Conservation (phyloP, 2,329 filamentous ascomycete genomes). For the Remersonia thermophila region DNA sequence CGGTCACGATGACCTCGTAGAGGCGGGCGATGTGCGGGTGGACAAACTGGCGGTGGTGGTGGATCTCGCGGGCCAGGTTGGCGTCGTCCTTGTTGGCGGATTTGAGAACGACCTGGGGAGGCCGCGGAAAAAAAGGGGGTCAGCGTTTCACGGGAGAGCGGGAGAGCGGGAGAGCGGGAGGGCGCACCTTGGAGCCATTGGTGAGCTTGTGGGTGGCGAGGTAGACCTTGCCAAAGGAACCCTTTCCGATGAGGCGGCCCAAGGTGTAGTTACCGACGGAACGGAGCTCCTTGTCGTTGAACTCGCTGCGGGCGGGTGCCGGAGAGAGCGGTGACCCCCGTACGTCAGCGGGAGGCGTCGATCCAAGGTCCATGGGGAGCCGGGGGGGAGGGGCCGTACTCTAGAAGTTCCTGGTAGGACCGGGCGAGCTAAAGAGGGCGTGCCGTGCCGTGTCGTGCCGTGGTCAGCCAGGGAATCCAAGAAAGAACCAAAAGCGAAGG, state of each 20-base stretch:
- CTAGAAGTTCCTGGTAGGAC: constrained; percentile 91
- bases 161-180: no score
- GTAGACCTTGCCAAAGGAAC: constrained; percentile 97
- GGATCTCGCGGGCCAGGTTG: constrained; percentile 93
- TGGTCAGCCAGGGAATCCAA: constrained; percentile 6
- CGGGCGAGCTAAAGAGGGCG: constrained; percentile 97
- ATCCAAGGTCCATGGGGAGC: no score
- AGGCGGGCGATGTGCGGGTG: constrained; percentile 93
- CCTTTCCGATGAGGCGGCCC: constrained; percentile 87
- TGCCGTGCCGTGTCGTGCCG: no score
- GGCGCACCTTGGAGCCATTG: constrained; percentile 82
- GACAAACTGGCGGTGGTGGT: constrained; percentile 94
- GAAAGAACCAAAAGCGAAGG: constrained; percentile 1
- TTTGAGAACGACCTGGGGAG: constrained; percentile 79
- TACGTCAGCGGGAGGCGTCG: not conserved
- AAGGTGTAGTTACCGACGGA: constrained; percentile 92
- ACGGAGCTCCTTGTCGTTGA: constrained; percentile 79
- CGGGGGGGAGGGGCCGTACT: no score
- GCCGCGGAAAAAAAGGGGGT: no score
- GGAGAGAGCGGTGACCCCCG: not conserved
- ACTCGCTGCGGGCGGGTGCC: constrained; percentile 61
- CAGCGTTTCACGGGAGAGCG: not conserved
- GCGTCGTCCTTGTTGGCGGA: constrained; percentile 92
- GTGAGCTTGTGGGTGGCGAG: constrained; percentile 92
- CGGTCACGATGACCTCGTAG: constrained; percentile 97